Conservation (phyloP, 1,284 basidiomycete genomes). For the Melampsora larici-populina region DNA sequence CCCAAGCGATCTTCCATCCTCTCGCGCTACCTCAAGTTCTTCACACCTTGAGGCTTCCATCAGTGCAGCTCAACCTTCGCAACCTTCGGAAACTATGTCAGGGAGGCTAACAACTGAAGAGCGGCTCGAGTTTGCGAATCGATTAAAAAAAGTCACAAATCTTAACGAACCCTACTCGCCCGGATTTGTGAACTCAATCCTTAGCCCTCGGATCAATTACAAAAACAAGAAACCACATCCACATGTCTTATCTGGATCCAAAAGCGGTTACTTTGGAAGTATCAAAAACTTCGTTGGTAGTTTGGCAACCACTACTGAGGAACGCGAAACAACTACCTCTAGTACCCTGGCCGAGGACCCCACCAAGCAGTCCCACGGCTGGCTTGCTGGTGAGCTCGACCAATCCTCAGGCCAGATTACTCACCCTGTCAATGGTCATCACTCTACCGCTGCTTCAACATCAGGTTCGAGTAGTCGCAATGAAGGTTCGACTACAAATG, state of each 20-base stretch:
- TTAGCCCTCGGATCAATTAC: slow-evolving; percentile 32
- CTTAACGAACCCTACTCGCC: background rate
- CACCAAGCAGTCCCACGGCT: background rate
- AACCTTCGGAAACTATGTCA: background rate
- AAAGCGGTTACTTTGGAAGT: slow-evolving; percentile 31
- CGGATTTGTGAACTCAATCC: slow-evolving; percentile 19
- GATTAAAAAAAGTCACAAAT: slow-evolving; percentile 16
- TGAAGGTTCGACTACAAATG: background rate
- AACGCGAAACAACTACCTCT: too few relatives aligned
- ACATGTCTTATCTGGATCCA: background rate
- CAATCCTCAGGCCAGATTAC: background rate
- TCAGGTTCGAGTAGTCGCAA: too few relatives aligned
- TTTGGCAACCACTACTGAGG: background rate
- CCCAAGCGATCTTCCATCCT: background rate
- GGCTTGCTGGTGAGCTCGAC: background rate
- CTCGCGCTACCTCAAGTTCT: background rate
- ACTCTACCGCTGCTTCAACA: background rate
- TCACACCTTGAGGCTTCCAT: background rate
- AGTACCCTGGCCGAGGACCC: background rate
- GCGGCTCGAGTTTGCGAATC: slow-evolving; percentile 11
- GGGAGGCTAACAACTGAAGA: slow-evolving; percentile 1
- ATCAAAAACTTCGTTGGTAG: slow-evolving; percentile 32
- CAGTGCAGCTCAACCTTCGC: background rate
- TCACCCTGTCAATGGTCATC: background rate
- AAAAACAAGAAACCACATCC: slow-evolving; percentile 11